These are phyloP conservation scores for Phaffomyces opuntiae DNA, from an alignment of 805 yeast species.

Conservation along the genomic window DNA sequence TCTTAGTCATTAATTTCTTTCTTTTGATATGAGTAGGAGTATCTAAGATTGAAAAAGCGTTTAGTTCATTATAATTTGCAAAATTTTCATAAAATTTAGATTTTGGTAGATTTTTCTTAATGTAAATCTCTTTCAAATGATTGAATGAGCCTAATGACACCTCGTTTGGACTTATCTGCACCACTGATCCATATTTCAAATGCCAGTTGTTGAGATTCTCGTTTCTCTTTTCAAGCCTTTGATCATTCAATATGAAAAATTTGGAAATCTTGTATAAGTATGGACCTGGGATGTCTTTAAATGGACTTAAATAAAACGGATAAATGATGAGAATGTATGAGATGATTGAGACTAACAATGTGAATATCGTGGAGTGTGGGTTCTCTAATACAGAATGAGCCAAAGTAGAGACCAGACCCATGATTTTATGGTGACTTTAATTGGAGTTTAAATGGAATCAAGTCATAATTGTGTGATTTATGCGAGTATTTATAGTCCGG, in stretches of 20 bases:
- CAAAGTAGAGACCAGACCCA: background rate
- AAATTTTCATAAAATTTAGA: slow-evolving; percentile 53
- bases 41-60: slow-evolving; percentile 51
- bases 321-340: slow-evolving; percentile 31
- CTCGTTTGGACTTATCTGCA: slow-evolving; percentile 55
- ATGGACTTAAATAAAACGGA: slow-evolving; percentile 44
- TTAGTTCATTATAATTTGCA: slow-evolving; percentile 47
- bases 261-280: slow-evolving; percentile 38
- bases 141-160: slow-evolving; percentile 48
- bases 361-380: background rate
- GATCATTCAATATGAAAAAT: slow-evolving; percentile 33
- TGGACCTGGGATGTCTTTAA: slow-evolving; percentile 54
- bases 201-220: slow-evolving; percentile 45
- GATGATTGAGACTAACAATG: background rate
- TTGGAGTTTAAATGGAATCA: no score
- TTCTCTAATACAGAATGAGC: background rate
- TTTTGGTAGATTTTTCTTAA: slow-evolving; percentile 47
- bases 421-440: background rate
- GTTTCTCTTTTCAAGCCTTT: slow-evolving; percentile 43
- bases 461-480: no score
- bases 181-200: slow-evolving; percentile 50
- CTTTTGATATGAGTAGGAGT: slow-evolving; percentile 40
- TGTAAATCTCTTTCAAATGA: slow-evolving; percentile 48
- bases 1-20: slow-evolving; percentile 33
- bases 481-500: no score